These are phyloP conservation scores for Paramarasmius palmivorus DNA, from an alignment of 1,284 basidiomycete genomes.

Conservation along the genomic window DNA sequence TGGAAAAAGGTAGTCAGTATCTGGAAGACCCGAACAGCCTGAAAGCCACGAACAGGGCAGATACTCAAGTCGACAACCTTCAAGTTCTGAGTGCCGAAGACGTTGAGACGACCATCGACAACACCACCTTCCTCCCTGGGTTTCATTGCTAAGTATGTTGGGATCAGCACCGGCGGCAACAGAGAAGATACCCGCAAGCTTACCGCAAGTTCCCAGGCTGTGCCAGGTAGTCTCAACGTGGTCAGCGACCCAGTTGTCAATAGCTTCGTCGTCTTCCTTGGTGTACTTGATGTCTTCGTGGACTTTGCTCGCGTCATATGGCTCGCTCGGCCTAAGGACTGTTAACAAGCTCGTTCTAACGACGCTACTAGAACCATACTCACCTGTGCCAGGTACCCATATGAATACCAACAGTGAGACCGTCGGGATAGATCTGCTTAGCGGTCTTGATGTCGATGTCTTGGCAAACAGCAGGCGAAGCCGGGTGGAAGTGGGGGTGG, in stretches of 20 bases:
- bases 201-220: slow-evolving; percentile 58
- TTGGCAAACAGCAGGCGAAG: slow-evolving; percentile 54
- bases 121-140: slow-evolving; percentile 78
- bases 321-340: slow-evolving; percentile 52
- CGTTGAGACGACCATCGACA: slow-evolving; percentile 69
- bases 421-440: slow-evolving; percentile 59
- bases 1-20: slow-evolving; percentile 22
- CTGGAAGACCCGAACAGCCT: background rate
- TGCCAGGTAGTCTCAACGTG: slow-evolving; percentile 80
- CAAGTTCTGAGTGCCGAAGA: slow-evolving; percentile 73
- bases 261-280: slow-evolving; percentile 66
- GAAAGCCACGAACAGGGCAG: slow-evolving; percentile 50
- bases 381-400: slow-evolving; percentile 46
- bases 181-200: slow-evolving; percentile 11
- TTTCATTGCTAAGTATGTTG: slow-evolving; percentile 59
- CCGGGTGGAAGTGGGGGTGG: slow-evolving; percentile 74
- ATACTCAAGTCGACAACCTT: slow-evolving; percentile 69
- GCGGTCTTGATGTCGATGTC: slow-evolving; percentile 74
- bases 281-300: slow-evolving; percentile 67
- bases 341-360: no score
- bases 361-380: background rate
- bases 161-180: slow-evolving; percentile 2
- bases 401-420: slow-evolving; percentile 68
- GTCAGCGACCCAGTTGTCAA: slow-evolving; percentile 69
- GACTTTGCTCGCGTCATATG: slow-evolving; percentile 55